Evolutionary conservation across 2,329 filamentous ascomycete genomes (phyloP), one percentile per base, ranked within the genome.

Genomic region (Curvularia lunata): DNA sequence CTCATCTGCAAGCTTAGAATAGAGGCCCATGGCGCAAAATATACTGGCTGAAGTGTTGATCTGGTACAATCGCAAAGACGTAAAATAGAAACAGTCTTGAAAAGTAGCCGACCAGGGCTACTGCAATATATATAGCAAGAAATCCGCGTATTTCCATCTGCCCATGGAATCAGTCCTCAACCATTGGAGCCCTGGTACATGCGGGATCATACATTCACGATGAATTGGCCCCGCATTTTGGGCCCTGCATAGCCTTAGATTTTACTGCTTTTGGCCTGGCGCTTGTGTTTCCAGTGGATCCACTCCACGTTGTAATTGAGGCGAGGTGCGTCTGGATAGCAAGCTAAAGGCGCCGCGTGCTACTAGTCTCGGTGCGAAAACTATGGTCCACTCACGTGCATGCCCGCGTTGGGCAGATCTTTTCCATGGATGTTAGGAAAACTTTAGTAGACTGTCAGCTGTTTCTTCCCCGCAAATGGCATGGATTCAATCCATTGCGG

Each of bases 1-100:
- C 12, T 69, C 70, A 27, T 78, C 74, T 46, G 75, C 75, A 18
- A 78, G 67, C 49, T 73, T 76, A 28, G 67, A 70, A 50, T 75
- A 72, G n/a, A 77, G 48, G 47, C 62, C 64, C 69, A 71, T 71
- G 19, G 25, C 54, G 30, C 37, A 32, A 37, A 8, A 1, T 23
- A 12, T 21, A 27, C n/a, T 18, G 21, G 16, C 27, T 12, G 12
- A 21, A 7, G 19, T n/a, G 12, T 4, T 19, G 9, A 23, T 10
- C 18, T 43, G 18, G 18, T n/a, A 27, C 19, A 18, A 18, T 21
- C 21, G 37, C 25, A 16, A 30, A 21, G 12, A 4, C n/a, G 25
- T 6, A 10, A 13, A 37, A 41, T 27, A 28, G 16, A 9, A 25
- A 23, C 12, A 34, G 16, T 41, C 23, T 23, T 41, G 16, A 30